Evolutionary conservation across 352 stramenopile genomes (phyloP), one percentile per base, ranked within the genome.

Genomic region (Pythium guiyangense): DNA sequence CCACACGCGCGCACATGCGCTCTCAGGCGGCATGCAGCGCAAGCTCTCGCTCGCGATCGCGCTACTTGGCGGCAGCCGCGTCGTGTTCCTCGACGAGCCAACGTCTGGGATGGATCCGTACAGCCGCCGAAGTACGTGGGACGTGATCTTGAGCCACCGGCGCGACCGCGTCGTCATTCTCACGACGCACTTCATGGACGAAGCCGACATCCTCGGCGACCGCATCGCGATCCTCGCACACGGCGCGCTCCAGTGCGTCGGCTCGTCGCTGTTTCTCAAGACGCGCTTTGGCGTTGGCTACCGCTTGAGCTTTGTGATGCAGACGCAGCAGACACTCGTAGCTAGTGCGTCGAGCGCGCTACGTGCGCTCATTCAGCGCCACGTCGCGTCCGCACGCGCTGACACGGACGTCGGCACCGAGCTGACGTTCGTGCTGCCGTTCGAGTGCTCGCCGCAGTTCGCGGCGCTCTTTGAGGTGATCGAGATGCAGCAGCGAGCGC

Each of bases 41-140:
- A 89, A 88, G 45, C 59, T 96, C 0, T 91, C 81, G 31, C 64
- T 96, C 5, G 84, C 80, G 9, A 87, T 95, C 31, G 73, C 79
- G 20, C 81, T 93, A 10, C 51, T 96, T 6, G 86, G 81, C 53
- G 63, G 96, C 35, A 91, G 71, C 43, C 54, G 66, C 2, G 65
- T 93, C 10, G 79, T 96, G 26, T 87, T 92, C 48, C 62, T 95
- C 17, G 86, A 96, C 50, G 89, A 98, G 55, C 92, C 94, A 15
- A 97, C 91, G 25, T 97, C 90, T 40, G 94, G 89, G 1, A 92
- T 98, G 88, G 92, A 98, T 63, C 90, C 92, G 11, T 99, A 98
- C 63, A 91, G 78, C 50, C 77, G 81, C 18, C 74, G 79, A 2
- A 86, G 67, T 51, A 88, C 67, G 12, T 98, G 94, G 94, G 76